Percentiles rank a stretch among this genome's conserved stretches.
phyloP scores from a whole-genome alignment of 345 rosid genomes.

The Acer yangbiense region DNA sequence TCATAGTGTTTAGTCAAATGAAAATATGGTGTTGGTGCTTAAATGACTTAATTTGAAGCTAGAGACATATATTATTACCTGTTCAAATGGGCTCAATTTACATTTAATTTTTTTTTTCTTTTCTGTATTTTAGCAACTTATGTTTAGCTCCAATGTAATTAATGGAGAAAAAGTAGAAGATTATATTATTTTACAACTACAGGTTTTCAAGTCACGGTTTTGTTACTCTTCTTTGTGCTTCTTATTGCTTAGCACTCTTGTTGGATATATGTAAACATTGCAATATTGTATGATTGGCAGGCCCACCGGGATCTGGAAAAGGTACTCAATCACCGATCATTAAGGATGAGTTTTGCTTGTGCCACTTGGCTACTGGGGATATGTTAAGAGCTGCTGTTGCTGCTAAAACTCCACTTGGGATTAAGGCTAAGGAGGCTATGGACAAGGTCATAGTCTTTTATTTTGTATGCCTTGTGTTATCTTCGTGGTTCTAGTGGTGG shows the following conservation, averaged over 20 bases:
- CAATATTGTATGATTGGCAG: slow-evolving; percentile 40
- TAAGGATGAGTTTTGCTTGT: slow-evolving; percentile 90
- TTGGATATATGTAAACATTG: slow-evolving; percentile 1
- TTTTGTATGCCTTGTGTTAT: background rate
- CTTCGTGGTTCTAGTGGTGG: background rate
- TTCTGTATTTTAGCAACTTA: background rate
- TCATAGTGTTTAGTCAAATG: background rate
- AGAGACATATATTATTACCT: background rate
- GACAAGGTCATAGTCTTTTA: slow-evolving; percentile 60
- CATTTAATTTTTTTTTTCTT: background rate
- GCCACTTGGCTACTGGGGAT: slow-evolving; percentile 99
- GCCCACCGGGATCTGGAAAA: slow-evolving; percentile 99
- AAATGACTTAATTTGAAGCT: background rate
- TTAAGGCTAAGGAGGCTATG: slow-evolving; percentile 98
- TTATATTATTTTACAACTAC: background rate
- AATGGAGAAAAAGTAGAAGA: background rate
- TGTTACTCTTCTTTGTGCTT: background rate
- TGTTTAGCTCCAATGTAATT: background rate
- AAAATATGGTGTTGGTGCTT: background rate
- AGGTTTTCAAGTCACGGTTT: background rate
- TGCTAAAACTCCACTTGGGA: slow-evolving; percentile 90
- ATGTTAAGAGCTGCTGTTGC: slow-evolving; percentile 98
- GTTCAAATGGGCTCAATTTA: background rate
- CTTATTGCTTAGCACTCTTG: background rate
- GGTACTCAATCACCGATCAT: slow-evolving; percentile 96